Evolutionary conservation across 495 filamentous ascomycete genomes (phyloP).

Genomic region (Eremomyces bilateralis): DNA sequence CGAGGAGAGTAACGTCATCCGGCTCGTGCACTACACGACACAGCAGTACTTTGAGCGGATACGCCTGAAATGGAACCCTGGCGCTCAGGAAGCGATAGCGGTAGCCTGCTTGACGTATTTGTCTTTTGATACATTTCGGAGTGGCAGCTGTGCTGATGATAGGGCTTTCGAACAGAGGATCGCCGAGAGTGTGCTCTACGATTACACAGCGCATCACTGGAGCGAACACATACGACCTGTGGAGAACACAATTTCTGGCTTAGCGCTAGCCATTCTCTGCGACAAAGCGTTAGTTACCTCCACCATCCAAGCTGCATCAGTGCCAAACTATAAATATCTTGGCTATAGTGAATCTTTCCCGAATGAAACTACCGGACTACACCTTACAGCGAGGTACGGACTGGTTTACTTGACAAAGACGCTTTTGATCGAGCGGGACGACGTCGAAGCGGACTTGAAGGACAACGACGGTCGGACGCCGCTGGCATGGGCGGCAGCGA

Average conservation of each 20-base stretch:
- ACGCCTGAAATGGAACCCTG: conserved; percentile 16
- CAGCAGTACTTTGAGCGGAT: conserved; percentile 29
- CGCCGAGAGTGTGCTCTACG: conserved; percentile 14
- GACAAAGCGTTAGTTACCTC: neutral
- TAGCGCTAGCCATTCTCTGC: neutral
- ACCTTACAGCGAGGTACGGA: too few relatives aligned
- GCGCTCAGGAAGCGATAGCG: conserved; percentile 18
- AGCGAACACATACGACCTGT: conserved; percentile 18
- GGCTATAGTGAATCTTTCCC: too few relatives aligned
- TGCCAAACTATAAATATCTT: too few relatives aligned
- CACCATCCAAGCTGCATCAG: neutral
- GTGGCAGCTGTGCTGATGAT: conserved; percentile 10
- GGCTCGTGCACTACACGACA: conserved; percentile 33
- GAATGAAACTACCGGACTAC: too few relatives aligned
- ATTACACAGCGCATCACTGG: conserved; percentile 24
- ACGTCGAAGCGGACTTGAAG: too few relatives aligned
- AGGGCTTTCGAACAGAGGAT: conserved; percentile 9
- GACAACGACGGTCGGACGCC: too few relatives aligned
- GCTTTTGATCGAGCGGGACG: too few relatives aligned
- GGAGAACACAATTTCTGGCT: conserved; percentile 5
- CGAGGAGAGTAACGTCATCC: conserved; percentile 16
- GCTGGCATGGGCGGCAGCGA: too few relatives aligned
- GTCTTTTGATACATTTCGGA: conserved; percentile 18
- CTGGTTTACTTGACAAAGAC: too few relatives aligned
- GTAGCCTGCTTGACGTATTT: conserved; percentile 25